Percentiles rank a stretch among this genome's conserved stretches.
These are phyloP conservation scores for Aspergillus ochraceus DNA, from an alignment of 2,329 filamentous ascomycete genomes.

Conservation along the genomic window DNA sequence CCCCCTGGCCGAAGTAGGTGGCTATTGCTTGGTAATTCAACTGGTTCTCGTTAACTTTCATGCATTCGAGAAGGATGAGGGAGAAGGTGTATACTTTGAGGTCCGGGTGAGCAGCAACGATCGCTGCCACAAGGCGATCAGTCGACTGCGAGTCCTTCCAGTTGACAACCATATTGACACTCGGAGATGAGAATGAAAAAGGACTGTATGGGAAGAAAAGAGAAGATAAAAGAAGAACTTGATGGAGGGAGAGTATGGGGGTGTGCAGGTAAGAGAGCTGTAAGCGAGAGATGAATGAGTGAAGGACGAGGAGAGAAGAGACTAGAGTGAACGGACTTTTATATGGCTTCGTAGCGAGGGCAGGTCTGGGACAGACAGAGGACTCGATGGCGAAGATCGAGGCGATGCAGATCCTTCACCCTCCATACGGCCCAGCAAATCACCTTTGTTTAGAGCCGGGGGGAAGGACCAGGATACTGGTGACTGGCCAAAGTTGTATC, in stretches of 20 bases:
- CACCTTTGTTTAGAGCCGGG: background rate
- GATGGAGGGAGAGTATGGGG: background rate
- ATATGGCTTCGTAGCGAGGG: background rate
- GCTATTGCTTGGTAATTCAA: slow-evolving; percentile 48
- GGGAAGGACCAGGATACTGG: background rate
- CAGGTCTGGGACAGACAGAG: background rate
- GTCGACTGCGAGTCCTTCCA: slow-evolving; percentile 28
- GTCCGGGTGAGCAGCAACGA: slow-evolving; percentile 29
- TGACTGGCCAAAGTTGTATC: background rate
- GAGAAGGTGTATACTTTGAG: slow-evolving; percentile 21
- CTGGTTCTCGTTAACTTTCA: slow-evolving; percentile 27
- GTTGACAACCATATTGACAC: slow-evolving; percentile 27
- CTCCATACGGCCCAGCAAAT: background rate
- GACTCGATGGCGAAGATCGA: background rate
- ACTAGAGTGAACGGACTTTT: background rate
- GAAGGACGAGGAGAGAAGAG: slow-evolving; percentile 1
- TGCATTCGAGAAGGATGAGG: too few relatives aligned
- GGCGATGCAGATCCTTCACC: background rate
- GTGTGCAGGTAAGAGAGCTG: background rate
- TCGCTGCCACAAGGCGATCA: slow-evolving; percentile 26
- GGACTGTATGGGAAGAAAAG: background rate
- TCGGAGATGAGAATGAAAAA: background rate
- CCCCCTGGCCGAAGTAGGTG: slow-evolving; percentile 44
- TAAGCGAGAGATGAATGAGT: slow-evolving; percentile 3
- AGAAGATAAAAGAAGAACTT: slow-evolving; percentile 1